Percentiles rank a stretch among this genome's conserved stretches.
Conservation (phyloP, 176 grass and related monocot genomes). For the Aegilops speltoides region DNA sequence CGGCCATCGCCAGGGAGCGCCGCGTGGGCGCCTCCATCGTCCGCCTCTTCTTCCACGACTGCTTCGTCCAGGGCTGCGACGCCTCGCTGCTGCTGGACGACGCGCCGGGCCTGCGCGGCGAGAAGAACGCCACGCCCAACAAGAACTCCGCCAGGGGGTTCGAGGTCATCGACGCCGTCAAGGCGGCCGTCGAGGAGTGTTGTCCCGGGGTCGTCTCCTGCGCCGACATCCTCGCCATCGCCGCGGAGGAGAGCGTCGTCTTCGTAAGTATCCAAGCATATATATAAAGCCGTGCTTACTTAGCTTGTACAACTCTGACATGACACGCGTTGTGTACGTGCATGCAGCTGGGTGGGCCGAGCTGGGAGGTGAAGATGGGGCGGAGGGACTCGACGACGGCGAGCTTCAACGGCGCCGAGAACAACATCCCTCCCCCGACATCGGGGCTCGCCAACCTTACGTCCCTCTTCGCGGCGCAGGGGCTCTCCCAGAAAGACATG, state of each 20-base stretch:
- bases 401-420: constrained; percentile 45
- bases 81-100: constrained; percentile 81
- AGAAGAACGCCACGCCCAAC: constrained; percentile 72
- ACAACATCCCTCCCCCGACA: constrained; percentile 56
- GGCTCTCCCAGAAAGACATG: constrained; percentile 62
- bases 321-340: too few species aligned
- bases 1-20: constrained; percentile 52
- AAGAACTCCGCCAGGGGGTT: constrained; percentile 55
- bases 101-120: constrained; percentile 44
- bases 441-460: constrained; percentile 46
- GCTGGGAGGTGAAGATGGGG: constrained; percentile 63
- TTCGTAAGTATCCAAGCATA: constrained; percentile 19
- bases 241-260: constrained; percentile 64
- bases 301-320: not conserved
- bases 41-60: constrained; percentile 93
- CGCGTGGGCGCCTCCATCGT: constrained; percentile 80
- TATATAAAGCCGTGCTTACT: not conserved
- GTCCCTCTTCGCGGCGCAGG: constrained; percentile 51
- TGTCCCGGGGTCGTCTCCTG: constrained; percentile 75
- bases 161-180: constrained; percentile 56
- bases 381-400: constrained; percentile 72
- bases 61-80: constrained; percentile 91
- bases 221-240: constrained; percentile 85
- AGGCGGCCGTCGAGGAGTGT: constrained; percentile 56
- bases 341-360: constrained; percentile 57